Conservation (phyloP, 169 alveolate genomes). For the Eimeria brunetti region DNA sequence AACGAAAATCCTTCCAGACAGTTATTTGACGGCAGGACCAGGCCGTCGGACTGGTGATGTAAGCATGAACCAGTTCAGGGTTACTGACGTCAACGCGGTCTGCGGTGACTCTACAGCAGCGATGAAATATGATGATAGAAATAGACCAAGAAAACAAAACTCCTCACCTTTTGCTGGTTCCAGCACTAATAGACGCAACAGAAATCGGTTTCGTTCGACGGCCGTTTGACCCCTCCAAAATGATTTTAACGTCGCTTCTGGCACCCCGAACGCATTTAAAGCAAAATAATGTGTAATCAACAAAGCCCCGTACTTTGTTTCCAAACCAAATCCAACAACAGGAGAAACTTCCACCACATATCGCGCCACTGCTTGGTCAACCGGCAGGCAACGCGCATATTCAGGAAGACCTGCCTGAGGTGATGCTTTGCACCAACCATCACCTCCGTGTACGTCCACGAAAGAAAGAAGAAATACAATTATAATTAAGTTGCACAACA, state of each 20-base stretch:
- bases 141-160: constrained; percentile 79
- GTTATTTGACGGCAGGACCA: constrained; percentile 93
- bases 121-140: constrained; percentile 69
- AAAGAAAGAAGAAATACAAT: not conserved
- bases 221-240: constrained; percentile 86
- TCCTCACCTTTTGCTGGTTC: constrained; percentile 87
- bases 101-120: constrained; percentile 81
- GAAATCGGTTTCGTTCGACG: constrained; percentile 89
- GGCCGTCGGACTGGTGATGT: constrained; percentile 86
- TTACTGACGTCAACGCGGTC: constrained; percentile 90
- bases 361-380: constrained; percentile 88
- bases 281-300: not conserved
- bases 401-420: constrained; percentile 90
- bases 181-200: constrained; percentile 86
- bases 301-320: constrained; percentile 79
- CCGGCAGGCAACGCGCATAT: constrained; percentile 93
- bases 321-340: constrained; percentile 86
- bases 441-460: constrained; percentile 43
- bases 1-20: constrained; percentile 91
- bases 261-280: not conserved
- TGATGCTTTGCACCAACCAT: constrained; percentile 93
- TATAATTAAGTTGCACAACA: not conserved
- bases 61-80: constrained; percentile 88
- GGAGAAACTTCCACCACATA: constrained; percentile 91
- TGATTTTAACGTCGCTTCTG: constrained; percentile 86